Conservation (phyloP, 768 basidiomycete genomes). For the Paxillus ammoniavirescens region DNA sequence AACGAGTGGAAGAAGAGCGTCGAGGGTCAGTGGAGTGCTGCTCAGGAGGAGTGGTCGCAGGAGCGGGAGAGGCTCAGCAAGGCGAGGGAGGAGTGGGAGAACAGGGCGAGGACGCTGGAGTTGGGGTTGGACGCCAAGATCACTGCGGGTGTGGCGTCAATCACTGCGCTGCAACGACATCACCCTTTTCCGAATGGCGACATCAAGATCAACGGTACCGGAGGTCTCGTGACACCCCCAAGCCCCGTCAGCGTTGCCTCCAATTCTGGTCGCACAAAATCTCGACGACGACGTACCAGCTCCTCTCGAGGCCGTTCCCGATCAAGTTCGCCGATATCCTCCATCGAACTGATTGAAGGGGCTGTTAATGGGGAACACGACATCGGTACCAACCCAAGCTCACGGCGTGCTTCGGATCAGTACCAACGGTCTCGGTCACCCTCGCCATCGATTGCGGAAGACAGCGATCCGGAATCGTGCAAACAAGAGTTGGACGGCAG, state of each 20-base stretch:
- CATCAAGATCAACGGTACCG: constrained; percentile 29
- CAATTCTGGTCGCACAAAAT: constrained; percentile 47
- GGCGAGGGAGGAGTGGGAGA: constrained; percentile 84
- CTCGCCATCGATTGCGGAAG: constrained; percentile 28
- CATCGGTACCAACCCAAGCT: constrained; percentile 16
- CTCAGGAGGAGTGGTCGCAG: constrained; percentile 79
- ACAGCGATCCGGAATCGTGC: constrained; percentile 28
- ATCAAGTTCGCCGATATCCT: constrained; percentile 34
- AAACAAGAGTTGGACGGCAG: constrained; percentile 14
- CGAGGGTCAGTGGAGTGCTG: constrained; percentile 74
- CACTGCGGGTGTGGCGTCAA: constrained; percentile 29
- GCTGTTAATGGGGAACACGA: constrained; percentile 17
- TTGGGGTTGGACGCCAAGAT: constrained; percentile 48
- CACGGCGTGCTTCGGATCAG: constrained; percentile 24
- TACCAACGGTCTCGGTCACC: constrained; percentile 27
- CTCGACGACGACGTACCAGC: constrained; percentile 44
- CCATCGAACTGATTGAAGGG: constrained; percentile 34
- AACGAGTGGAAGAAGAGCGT: constrained; percentile 75
- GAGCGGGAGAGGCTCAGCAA: constrained; percentile 74
- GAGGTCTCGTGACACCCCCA: constrained; percentile 71
- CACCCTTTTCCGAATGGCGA: constrained; percentile 35
- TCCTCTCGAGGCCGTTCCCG: constrained; percentile 38
- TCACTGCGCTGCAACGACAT: constrained; percentile 35
- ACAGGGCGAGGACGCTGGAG: constrained; percentile 51
- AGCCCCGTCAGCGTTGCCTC: constrained; percentile 71